Evolutionary conservation across 164 flowering plant species (phyloP), one percentile per base, ranked within the genome.

Genomic region (Euptelea pleiosperma): DNA sequence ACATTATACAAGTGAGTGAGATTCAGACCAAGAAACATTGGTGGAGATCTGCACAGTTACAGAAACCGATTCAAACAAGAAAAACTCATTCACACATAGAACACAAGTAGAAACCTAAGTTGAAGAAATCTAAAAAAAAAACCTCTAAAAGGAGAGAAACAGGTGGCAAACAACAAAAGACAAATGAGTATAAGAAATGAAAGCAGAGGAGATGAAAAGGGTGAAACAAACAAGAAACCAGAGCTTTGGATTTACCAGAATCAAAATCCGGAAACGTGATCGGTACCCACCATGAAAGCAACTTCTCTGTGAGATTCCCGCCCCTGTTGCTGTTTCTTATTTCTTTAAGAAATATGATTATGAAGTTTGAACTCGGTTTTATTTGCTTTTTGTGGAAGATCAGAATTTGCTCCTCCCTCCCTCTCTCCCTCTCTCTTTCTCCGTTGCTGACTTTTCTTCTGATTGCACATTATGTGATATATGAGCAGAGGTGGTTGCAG

Each of bases 271-370:
- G 22, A 70, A 33, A 40, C 15, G 66, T 49, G 57, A 36, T 52
- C 22, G 46, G 30, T 49, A 26, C 63, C 39, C 65, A 29, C 67
- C 73, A 43, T 68, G 77, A 70, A 64, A 68, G 77, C 71, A 62
- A 66, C 77, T 55, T 51, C 49, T 60, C 45, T 35, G 33, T 36
- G 15, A 37, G 55, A 61, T 42, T 62, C 56, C 40, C 28, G 43
- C 61, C 58, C 25, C 15, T 19, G 12, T 19, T 19, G n/a, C 34
- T 46, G n/a, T 0, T 15, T 21, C 24, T 7, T 52, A 34, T 12
- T 42, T 58, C 33, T 16, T 24, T n/a, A 11, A 21, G n/a, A n/a
- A n/a, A n/a, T n/a, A n/a, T n/a, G n/a, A n/a, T n/a, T n/a, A n/a
- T n/a, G n/a, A n/a, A n/a, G n/a, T n/a, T n/a, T n/a, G n/a, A n/a